Evolutionary conservation across 176 grass and related monocot genomes (phyloP).

Genomic region (Aegilops bicornis): DNA sequence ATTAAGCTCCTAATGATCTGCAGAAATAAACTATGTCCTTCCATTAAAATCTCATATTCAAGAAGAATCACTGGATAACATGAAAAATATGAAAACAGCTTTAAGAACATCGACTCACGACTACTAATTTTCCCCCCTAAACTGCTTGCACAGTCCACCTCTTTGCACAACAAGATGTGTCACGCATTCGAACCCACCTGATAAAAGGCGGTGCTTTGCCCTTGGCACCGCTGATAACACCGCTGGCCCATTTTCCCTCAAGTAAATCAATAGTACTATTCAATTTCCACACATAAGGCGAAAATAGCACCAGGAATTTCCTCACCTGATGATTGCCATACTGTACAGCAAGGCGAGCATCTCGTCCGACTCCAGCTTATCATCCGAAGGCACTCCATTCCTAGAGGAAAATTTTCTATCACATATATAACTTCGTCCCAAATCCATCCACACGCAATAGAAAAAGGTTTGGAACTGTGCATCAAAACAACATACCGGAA

Average conservation of each 20-base stretch:
- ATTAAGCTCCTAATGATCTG: background rate
- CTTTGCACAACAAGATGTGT: background rate
- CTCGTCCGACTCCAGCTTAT: constrained; percentile 57
- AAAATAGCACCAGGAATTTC: background rate
- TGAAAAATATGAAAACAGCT: constrained; percentile 4
- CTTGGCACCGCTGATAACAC: background rate
- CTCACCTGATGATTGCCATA: constrained; percentile 82
- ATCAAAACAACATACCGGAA: constrained; percentile 44
- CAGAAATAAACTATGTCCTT: background rate
- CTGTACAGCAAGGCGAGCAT: constrained; percentile 87
- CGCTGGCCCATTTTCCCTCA: background rate
- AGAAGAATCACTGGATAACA: background rate
- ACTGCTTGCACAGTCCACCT: background rate
- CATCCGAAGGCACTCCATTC: constrained; percentile 32
- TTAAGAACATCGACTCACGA: background rate
- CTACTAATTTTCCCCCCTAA: background rate
- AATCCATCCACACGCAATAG: background rate
- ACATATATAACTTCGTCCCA: constrained; percentile 12
- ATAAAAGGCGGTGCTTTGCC: background rate
- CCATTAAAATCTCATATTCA: background rate
- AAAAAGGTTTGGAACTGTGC: background rate
- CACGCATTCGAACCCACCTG: background rate
- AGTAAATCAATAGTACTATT: background rate
- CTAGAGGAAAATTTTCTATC: constrained; percentile 27
- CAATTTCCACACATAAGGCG: background rate